Conservation (phyloP, 257 asterid species). For the Solanum verrucosum region DNA sequence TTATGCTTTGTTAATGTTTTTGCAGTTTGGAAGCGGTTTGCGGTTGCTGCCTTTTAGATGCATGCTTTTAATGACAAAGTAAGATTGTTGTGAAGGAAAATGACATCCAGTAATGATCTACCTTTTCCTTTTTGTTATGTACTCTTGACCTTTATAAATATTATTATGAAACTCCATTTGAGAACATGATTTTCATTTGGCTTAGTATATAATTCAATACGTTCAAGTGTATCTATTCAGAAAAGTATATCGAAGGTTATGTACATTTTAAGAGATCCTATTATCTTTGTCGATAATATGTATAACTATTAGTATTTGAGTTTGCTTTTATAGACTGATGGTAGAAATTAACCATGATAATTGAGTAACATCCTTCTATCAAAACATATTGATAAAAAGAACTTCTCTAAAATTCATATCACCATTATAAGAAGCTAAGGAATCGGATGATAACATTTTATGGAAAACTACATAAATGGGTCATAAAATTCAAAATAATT, state of each 20-base stretch:
- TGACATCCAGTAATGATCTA: neutral
- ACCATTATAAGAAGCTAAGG: too few relatives aligned
- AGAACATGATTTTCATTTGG: neutral
- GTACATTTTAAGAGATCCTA: neutral
- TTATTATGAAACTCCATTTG: neutral
- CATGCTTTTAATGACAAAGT: slow-evolving; percentile 17
- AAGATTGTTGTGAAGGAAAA: neutral
- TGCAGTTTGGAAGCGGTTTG: slow-evolving; percentile 39
- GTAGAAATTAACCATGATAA: neutral
- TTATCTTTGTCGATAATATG: neutral
- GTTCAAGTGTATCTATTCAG: neutral
- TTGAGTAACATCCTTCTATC: neutral
- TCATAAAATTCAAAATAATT: too few relatives aligned
- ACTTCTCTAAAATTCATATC: neutral
- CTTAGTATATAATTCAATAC: neutral
- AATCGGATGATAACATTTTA: neutral
- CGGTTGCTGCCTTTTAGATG: slow-evolving; percentile 30
- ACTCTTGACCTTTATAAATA: neutral
- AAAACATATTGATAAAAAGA: neutral
- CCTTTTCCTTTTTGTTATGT: neutral
- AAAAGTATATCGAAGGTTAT: neutral
- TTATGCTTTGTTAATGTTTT: neutral
- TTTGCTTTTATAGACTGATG: neutral
- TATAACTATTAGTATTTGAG: neutral
- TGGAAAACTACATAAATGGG: too few relatives aligned